These are phyloP conservation scores for Henckelia pumila DNA, from an alignment of 257 asterid genomes.

Conservation along the genomic window DNA sequence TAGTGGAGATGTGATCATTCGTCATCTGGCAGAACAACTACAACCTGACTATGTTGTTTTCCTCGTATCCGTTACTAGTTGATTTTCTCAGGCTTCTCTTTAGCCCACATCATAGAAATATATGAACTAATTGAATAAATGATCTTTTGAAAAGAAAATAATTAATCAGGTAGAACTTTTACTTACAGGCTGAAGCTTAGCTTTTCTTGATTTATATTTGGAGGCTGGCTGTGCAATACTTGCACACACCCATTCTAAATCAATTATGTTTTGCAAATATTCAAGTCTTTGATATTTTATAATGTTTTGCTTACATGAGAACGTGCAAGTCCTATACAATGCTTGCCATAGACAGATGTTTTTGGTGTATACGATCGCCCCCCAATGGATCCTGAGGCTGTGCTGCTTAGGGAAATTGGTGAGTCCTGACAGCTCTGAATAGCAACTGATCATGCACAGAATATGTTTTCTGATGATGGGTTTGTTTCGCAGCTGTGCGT, in stretches of 20 bases:
- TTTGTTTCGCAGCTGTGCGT: slow-evolving; percentile 55
- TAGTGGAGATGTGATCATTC: slow-evolving; percentile 91
- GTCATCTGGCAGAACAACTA: slow-evolving; percentile 76
- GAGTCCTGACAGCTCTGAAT: slow-evolving; percentile 23
- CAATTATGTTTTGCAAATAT: neutral
- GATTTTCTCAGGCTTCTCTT: slow-evolving; percentile 5
- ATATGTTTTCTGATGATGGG: slow-evolving; percentile 16
- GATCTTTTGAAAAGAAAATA: neutral
- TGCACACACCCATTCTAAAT: neutral
- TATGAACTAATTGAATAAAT: slow-evolving; percentile 1
- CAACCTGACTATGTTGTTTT: slow-evolving; percentile 81
- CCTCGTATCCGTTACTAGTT: slow-evolving; percentile 67
- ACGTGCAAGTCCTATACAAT: slow-evolving; percentile 40
- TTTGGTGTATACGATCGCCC: slow-evolving; percentile 89
- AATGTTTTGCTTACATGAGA: slow-evolving; percentile 5
- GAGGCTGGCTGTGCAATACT: neutral
- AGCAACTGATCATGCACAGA: neutral
- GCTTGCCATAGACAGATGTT: slow-evolving; percentile 71
- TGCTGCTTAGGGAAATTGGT: slow-evolving; percentile 86
- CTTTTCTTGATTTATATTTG: slow-evolving; percentile 7
- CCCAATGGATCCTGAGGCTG: slow-evolving; percentile 73
- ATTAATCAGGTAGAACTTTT: neutral
- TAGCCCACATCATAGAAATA: slow-evolving; percentile 15
- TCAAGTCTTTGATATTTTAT: slow-evolving; percentile 1
- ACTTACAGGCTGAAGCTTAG: neutral